Conservation (phyloP, 768 basidiomycete species). For the Leccinum broughii region DNA sequence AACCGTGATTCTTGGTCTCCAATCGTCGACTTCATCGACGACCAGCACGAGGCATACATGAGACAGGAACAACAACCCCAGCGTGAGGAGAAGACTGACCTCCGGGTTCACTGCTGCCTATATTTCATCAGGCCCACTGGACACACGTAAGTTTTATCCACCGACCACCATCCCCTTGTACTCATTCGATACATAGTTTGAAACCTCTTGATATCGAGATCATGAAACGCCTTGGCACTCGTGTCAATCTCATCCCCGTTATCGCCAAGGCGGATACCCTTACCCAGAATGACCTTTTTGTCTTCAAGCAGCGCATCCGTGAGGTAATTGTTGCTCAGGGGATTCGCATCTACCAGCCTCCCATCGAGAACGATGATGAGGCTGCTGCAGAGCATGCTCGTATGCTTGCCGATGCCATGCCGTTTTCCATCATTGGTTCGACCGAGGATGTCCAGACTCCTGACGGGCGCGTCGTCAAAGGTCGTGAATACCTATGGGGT, state of each 20-base stretch:
- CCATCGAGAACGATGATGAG: slow-evolving; percentile 86
- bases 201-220: slow-evolving; percentile 99
- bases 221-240: slow-evolving; percentile 98
- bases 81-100: slow-evolving; percentile 89
- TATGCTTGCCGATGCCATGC: slow-evolving; percentile 86
- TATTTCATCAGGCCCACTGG: slow-evolving; percentile 97
- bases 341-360: slow-evolving; percentile 93
- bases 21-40: slow-evolving; percentile 97
- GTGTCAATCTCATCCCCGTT: slow-evolving; percentile 97
- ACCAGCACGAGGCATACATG: slow-evolving; percentile 95
- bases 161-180: slow-evolving; percentile 1
- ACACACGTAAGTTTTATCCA: slow-evolving; percentile 71
- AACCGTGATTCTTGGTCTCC: slow-evolving; percentile 99
- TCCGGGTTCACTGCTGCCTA: slow-evolving; percentile 94
- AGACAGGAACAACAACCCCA: slow-evolving; percentile 99
- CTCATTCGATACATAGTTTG: slow-evolving; percentile 43
- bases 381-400: slow-evolving; percentile 86
- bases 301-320: slow-evolving; percentile 94
- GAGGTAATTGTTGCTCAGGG: slow-evolving; percentile 89
- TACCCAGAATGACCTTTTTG: slow-evolving; percentile 86
- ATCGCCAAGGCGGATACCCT: slow-evolving; percentile 97
- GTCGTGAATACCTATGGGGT: slow-evolving; percentile 98
- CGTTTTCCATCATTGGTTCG: slow-evolving; percentile 98
- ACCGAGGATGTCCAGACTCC: slow-evolving; percentile 90
- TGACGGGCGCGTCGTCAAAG: slow-evolving; percentile 93